Evolutionary conservation across 2,329 filamentous ascomycete genomes (phyloP).

Genomic region (Lasiodiplodia theobromae): DNA sequence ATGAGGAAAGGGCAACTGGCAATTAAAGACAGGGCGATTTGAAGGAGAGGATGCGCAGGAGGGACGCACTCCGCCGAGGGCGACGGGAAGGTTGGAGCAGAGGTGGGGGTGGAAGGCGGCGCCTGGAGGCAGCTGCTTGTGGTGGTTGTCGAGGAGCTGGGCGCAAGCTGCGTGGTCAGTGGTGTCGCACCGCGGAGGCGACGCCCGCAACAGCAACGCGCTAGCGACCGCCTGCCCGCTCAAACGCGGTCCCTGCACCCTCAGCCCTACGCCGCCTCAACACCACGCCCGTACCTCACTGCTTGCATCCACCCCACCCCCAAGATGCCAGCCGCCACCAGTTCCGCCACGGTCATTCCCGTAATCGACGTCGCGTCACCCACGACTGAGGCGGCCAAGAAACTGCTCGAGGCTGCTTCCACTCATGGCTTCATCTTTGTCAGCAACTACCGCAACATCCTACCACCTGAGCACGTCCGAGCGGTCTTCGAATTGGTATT

Average conservation of each 20-base stretch:
- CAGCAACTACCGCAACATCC: constrained; percentile 69
- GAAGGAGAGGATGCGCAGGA: constrained; percentile 25
- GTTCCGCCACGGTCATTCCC: constrained; percentile 62
- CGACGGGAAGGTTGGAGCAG: constrained; percentile 11
- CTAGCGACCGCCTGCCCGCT: background rate
- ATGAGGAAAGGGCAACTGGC: constrained; percentile 29
- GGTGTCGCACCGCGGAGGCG: constrained; percentile 7
- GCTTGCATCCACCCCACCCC: background rate
- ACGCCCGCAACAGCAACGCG: background rate
- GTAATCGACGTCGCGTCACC: constrained; percentile 79
- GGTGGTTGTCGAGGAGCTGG: constrained; percentile 13
- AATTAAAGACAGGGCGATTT: constrained; percentile 5
- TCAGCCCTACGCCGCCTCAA: constrained; percentile 28
- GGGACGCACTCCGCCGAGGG: constrained; percentile 20
- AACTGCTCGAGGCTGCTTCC: constrained; percentile 78
- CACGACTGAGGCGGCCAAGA: constrained; percentile 66
- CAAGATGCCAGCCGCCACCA: background rate
- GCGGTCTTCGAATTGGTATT: constrained; percentile 76
- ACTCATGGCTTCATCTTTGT: constrained; percentile 92
- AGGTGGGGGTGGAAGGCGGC: constrained; percentile 6
- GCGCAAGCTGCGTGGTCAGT: constrained; percentile 21
- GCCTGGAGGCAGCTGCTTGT: constrained; percentile 9
- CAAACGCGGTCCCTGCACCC: background rate
- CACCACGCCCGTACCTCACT: constrained; percentile 12
- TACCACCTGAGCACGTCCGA: constrained; percentile 71